Evolutionary conservation across 2,329 filamentous ascomycete genomes (phyloP), one percentile per base, ranked within the genome.

Genomic region (Alternaria dauci): DNA sequence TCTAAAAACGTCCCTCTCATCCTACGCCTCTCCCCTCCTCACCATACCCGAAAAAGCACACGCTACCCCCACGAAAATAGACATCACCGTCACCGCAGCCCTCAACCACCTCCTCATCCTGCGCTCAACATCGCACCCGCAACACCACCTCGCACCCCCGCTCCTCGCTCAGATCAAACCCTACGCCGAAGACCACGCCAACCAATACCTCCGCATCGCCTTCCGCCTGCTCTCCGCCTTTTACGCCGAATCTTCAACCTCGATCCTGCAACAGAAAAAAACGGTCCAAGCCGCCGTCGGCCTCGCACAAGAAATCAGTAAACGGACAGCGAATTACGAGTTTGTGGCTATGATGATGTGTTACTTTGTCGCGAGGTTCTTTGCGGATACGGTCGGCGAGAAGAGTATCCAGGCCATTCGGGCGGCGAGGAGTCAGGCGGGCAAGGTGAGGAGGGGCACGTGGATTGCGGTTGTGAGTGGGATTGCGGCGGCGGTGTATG

Each of bases 331-430:
- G 55, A 97, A 97, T 75, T 87, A 87, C 30, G 91, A 96, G 66
- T 90, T 94, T 55, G 85, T 93, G n/a, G 89, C 89, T 48, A 91
- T 97, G 65, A 89, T 91, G 6, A 86, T 97, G 60, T 93, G 89
- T 68, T 89, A 95, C 66, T 96, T 97, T 91, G 90, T 91, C 53
- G 88, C 86, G 72, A 87, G 89, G 52, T 91, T 97, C 71, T 97
- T 94, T 77, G 89, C 90, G 46, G 90, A 91, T 60, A 90, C 94
- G 14, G 88, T 96, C 4, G 93, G 93, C 51, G 79, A 81, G 38
- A 82, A 84, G 66, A 80, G 87, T 2, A 80, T 85, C 44, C 83
- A 84, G 59, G 85, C 85, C 46, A 78, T 68, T 47, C 63, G 59
- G 59, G 80, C 67, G 48, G 77, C 63, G 47, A 54, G 71, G 8